Evolutionary conservation across 208 protist species (phyloP).

Genomic region (Porcisia hertigi): DNA sequence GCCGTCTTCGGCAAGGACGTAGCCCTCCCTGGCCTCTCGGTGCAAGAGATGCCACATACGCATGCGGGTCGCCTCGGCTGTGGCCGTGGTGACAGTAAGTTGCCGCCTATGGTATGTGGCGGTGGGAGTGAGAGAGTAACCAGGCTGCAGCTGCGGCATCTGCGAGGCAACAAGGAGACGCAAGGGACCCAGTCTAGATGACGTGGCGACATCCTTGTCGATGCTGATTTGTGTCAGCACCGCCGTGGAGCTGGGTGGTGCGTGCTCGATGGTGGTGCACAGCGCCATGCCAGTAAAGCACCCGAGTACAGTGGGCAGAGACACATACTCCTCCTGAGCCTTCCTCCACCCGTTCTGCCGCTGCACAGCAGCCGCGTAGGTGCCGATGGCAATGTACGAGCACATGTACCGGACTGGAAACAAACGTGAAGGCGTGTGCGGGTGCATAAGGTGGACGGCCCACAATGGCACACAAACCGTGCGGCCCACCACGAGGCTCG

Average conservation of each 20-base stretch:
- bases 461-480: conserved; percentile 65
- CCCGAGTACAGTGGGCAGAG: conserved; percentile 40
- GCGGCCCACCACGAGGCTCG: conserved; percentile 57
- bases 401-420: conserved; percentile 56
- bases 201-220: background rate
- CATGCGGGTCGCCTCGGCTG: conserved; percentile 49
- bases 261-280: conserved; percentile 52
- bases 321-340: conserved; percentile 64
- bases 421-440: background rate
- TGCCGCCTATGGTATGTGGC: conserved; percentile 49
- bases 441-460: conserved; percentile 52
- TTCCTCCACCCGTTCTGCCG: conserved; percentile 45
- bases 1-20: conserved; percentile 80
- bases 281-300: conserved; percentile 46
- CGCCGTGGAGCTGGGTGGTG: conserved; percentile 32
- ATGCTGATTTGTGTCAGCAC: conserved; percentile 17
- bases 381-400: conserved; percentile 65
- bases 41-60: conserved; percentile 82
- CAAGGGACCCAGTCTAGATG: conserved; percentile 17
- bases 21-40: conserved; percentile 63
- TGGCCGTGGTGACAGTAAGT: conserved; percentile 59
- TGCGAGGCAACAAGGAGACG: conserved; percentile 68
- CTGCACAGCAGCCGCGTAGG: conserved; percentile 56
- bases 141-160: conserved; percentile 72
- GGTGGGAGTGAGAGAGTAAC: conserved; percentile 69